Evolutionary conservation across 1,284 basidiomycete genomes (phyloP), one percentile per base, ranked within the genome.

Genomic region (Ganoderma sinense): DNA sequence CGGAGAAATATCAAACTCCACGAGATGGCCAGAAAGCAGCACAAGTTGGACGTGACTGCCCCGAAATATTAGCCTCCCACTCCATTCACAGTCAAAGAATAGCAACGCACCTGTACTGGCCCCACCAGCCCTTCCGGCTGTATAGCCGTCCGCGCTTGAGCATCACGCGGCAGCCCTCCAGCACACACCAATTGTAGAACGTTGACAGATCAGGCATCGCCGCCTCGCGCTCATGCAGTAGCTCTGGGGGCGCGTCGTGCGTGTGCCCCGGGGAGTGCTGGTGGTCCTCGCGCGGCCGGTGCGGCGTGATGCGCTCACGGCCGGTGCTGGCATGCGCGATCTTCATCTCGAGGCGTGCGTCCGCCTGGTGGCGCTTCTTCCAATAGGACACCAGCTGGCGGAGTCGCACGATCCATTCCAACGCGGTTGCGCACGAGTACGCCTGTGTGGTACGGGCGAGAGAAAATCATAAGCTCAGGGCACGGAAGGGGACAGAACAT

Each of bases 331-430:
- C 81, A 76, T 90, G 87, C 20, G 89, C 87, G 45, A 93, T 81
- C 68, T 94, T 89, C 91, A 96, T 96, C 79, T 96, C 92, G 69
- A 91, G 86, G 66, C 85, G 84, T 20, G 95, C 91, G 76, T 95
- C 93, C 55, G 84, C 83, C 43, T 86, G 85, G 75, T 94, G 90
- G 48, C 91, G 87, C 65, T 88, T 84, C 65, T 86, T 90, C 95
- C 95, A 97, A 78, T 94, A 97, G 13, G 83, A 79, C 43, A 92
- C 81, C 36, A 96, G 85, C 51, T 86, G 87, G 33, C 88, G 87
- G 2, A 97, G 85, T 64, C 88, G 87, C 65, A 88, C 85, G 62
- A 96, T 89, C 95, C 95, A 97, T 75, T 97, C 93, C 60, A 91
- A 78, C 2, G 92, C 92, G 55, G 89, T 83, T 41, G 82, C 81